Evolutionary conservation across 1,284 basidiomycete genomes (phyloP), one percentile per base, ranked within the genome.

Genomic region (Ceratorhiza oryzae-sativae): DNA sequence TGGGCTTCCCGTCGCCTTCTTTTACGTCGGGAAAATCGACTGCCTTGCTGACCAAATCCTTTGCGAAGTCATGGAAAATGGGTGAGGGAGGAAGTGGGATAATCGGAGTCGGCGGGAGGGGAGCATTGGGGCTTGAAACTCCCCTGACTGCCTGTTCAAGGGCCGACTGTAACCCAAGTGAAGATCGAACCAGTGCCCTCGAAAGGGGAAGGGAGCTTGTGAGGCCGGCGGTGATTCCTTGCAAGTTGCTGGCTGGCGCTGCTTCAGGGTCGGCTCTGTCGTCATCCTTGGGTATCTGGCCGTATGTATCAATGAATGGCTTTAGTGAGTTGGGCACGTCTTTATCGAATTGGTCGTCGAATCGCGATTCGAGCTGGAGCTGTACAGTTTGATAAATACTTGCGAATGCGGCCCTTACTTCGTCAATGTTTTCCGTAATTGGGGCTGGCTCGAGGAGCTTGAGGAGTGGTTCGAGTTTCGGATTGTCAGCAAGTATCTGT

Each of bases 1-100:
- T 74, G 23, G 27, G 32, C 34, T 53, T 60, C 55, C 63, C 63
- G 25, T 67, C 63, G 5, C 34, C 36, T 20, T 67, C 63, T 13
- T 10, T 23, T 4, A 67, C 25, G 1, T 55, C 20, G 2, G 27
- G 20, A 20, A 55, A 55, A 15, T 34, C 46, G 2, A 32, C 39
- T 10, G 49, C 27, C 4, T 55, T 51, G 3, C 36, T n/a, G n/a
- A 27, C 27, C 3, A 67, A 34, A 8, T 1, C 9, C 27, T 23
- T 18, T 1, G 39, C 36, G 6, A 67, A n/a, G 30, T 42, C 34
- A n/a, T 55, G 48, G 32, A 67, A 67, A n/a, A 53, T 9, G 8
- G 63, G 51, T 13, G 63, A 67, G 2, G 49, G 63, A 12, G 63
- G 63, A 27, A 56, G 63, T 13, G 51, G 48, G 20, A 61, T 32